Evolutionary conservation across 2,329 filamentous ascomycete genomes (phyloP).

Genomic region (Cryphonectria parasitica): DNA sequence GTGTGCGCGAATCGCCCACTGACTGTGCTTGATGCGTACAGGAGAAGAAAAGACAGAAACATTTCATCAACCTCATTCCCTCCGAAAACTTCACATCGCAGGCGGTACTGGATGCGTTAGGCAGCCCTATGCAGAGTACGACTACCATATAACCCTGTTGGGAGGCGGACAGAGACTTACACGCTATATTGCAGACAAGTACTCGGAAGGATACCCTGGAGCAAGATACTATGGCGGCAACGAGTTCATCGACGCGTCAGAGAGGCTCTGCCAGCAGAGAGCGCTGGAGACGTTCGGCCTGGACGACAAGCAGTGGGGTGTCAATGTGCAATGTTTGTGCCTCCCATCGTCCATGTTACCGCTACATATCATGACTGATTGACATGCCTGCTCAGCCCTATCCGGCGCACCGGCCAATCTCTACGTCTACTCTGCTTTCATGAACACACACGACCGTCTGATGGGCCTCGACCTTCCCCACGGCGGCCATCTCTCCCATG

Average conservation of each 20-base stretch:
- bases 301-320: conserved; percentile 87
- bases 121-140: conserved; percentile 91
- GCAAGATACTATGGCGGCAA: conserved; percentile 97
- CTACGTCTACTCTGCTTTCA: conserved; percentile 93
- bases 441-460: conserved; percentile 89
- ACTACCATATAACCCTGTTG: conserved; percentile 5
- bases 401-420: conserved; percentile 77
- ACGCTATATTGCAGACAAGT: conserved; percentile 71
- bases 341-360: conserved; percentile 1
- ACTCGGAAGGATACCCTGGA: conserved; percentile 96
- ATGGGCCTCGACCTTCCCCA: conserved; percentile 98
- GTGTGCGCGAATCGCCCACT: not conserved
- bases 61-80: conserved; percentile 97
- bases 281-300: conserved; percentile 87
- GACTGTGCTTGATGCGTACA: conserved; percentile 42
- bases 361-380: conserved; percentile 17
- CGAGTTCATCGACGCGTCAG: conserved; percentile 90
- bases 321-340: conserved; percentile 84
- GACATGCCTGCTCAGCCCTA: conserved; percentile 59
- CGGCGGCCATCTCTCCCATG: conserved; percentile 93
- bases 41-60: conserved; percentile 96
- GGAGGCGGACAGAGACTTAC: conserved; percentile 37
- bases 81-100: conserved; percentile 96
- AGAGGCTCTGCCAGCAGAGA: conserved; percentile 86
- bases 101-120: conserved; percentile 86